Conservation (phyloP, 305 asterid species). For the Withania somnifera region DNA sequence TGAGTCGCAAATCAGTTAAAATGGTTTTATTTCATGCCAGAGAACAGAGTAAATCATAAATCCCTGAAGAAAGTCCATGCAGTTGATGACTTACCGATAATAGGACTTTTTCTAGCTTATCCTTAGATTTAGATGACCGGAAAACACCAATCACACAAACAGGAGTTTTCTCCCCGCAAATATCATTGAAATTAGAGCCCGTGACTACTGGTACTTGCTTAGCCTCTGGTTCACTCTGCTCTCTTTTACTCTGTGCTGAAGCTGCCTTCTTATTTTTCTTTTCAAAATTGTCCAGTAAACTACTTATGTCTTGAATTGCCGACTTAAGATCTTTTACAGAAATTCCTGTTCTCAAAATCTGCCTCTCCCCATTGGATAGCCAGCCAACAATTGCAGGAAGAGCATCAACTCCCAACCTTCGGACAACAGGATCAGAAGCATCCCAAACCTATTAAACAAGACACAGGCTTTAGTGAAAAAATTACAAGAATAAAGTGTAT, state of each 20-base stretch:
- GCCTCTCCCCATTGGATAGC: constrained; percentile 79
- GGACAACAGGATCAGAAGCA: constrained; percentile 45
- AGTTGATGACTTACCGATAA: constrained; percentile 40
- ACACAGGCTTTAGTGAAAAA: background rate
- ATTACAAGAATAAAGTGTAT: background rate
- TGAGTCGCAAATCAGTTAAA: background rate
- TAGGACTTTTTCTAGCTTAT: constrained; percentile 49
- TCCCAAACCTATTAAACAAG: constrained; percentile 46
- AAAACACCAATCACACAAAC: constrained; percentile 77
- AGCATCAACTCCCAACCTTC: constrained; percentile 48
- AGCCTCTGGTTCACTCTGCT: constrained; percentile 28
- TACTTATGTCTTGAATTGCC: constrained; percentile 60
- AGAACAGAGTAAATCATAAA: background rate
- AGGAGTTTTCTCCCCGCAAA: constrained; percentile 62
- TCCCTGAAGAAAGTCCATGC: background rate
- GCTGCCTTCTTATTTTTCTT: constrained; percentile 55
- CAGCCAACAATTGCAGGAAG: constrained; percentile 88
- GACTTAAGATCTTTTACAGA: constrained; percentile 70
- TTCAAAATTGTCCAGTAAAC: constrained; percentile 62
- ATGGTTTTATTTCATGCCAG: background rate
- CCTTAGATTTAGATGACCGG: constrained; percentile 50
- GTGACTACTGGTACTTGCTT: constrained; percentile 41
- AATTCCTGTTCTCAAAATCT: constrained; percentile 51
- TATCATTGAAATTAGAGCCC: constrained; percentile 44
- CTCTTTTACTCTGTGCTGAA: constrained; percentile 24